These are phyloP conservation scores for Candida gorgasii DNA, from an alignment of 805 yeast species.

Conservation along the genomic window DNA sequence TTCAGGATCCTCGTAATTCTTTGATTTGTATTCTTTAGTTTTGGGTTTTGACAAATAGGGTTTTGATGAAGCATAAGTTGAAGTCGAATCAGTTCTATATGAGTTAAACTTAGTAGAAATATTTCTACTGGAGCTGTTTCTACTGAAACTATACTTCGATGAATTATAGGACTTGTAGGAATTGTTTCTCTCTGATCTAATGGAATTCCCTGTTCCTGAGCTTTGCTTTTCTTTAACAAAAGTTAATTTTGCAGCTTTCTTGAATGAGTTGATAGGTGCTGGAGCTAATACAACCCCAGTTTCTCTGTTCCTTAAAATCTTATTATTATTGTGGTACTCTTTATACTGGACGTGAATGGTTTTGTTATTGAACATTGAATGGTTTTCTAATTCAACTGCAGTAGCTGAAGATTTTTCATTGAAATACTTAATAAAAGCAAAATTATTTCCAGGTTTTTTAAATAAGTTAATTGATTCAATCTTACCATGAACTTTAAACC, in stretches of 20 bases:
- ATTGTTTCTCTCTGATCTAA: slow-evolving; percentile 6
- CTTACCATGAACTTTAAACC: slow-evolving; percentile 69
- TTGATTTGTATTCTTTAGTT: not conserved
- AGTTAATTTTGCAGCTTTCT: slow-evolving; percentile 3
- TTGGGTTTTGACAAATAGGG: too few relatives aligned
- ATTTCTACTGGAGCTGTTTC: too few relatives aligned
- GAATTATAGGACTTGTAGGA: not conserved
- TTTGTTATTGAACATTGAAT: slow-evolving; percentile 67
- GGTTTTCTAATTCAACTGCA: slow-evolving; percentile 85
- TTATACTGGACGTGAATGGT: slow-evolving; percentile 86
- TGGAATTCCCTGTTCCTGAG: too few relatives aligned
- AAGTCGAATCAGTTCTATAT: not conserved
- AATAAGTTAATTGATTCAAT: slow-evolving; percentile 58
- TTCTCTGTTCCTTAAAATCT: not conserved
- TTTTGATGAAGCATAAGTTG: too few relatives aligned
- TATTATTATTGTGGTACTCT: slow-evolving; percentile 41
- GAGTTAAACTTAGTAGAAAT: not conserved
- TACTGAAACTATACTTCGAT: too few relatives aligned
- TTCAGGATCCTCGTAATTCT: not conserved
- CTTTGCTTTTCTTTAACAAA: slow-evolving; percentile 1
- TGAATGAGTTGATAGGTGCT: slow-evolving; percentile 66
- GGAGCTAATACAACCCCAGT: slow-evolving; percentile 62
- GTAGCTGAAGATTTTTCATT: slow-evolving; percentile 76
- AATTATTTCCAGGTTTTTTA: slow-evolving; percentile 50
- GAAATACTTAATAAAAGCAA: slow-evolving; percentile 72